These are phyloP conservation scores for Metschnikowia dekortorum DNA, from an alignment of 805 yeast genomes.

Conservation along the genomic window DNA sequence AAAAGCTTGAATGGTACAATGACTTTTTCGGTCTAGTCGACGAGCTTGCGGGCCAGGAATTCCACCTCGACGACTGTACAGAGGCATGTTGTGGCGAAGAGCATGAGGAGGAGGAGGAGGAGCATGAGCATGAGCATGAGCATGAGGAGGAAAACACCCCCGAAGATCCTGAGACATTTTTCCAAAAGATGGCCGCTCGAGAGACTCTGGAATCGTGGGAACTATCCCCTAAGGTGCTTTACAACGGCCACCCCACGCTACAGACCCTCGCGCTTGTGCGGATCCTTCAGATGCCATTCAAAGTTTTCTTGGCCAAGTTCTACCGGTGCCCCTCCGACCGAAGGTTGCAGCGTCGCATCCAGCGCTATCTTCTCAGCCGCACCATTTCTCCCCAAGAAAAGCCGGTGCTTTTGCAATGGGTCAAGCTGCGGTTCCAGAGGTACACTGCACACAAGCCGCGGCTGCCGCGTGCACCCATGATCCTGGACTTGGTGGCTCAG, in stretches of 20 bases:
- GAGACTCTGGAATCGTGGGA: conserved; percentile 41
- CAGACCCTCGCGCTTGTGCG: conserved; percentile 27
- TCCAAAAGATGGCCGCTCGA: not conserved
- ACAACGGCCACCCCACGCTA: conserved; percentile 42
- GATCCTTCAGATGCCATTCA: conserved; percentile 25
- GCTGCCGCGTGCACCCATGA: conserved; percentile 12
- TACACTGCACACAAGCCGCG: conserved; percentile 14
- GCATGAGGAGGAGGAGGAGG: not conserved
- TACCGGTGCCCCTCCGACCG: conserved; percentile 18
- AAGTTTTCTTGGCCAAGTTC: conserved; percentile 22
- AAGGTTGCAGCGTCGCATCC: conserved; percentile 18
- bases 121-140: too few relatives aligned
- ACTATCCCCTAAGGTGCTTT: conserved; percentile 34
- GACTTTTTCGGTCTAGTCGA: conserved; percentile 33
- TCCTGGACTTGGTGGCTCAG: conserved; percentile 19
- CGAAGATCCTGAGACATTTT: conserved; percentile 18
- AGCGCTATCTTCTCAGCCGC: conserved; percentile 16
- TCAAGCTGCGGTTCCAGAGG: conserved; percentile 20
- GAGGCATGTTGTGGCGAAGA: conserved; percentile 17
- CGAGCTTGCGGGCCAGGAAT: conserved; percentile 16
- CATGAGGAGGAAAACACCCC: not conserved
- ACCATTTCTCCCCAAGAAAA: conserved; percentile 9
- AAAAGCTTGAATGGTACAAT: conserved; percentile 48
- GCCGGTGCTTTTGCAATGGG: conserved; percentile 22
- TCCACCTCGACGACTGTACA: conserved; percentile 17